Evolutionary conservation across 495 filamentous ascomycete genomes (phyloP).

Genomic region (Wilcoxina mikolae): DNA sequence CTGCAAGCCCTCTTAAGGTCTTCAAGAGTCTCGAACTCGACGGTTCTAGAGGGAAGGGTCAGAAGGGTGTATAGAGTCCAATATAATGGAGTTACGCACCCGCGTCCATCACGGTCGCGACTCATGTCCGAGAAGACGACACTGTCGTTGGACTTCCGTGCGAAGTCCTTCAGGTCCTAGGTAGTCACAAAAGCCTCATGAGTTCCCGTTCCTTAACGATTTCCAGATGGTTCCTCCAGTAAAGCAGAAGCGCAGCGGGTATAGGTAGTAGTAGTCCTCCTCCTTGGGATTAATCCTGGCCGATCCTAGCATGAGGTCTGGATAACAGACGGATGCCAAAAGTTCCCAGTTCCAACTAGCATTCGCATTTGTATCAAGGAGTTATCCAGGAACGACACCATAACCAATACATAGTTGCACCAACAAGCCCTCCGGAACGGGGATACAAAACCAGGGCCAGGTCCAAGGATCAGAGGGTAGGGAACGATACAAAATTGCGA

Average conservation of each 20-base stretch:
- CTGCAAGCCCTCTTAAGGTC: slow-evolving; percentile 83
- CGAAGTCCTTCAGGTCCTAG: slow-evolving; percentile 99
- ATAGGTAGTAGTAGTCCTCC: neutral
- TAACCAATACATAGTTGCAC: slow-evolving; percentile 5
- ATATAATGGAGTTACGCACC: slow-evolving; percentile 44
- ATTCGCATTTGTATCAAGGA: slow-evolving; percentile 21
- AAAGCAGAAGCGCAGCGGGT: slow-evolving; percentile 26
- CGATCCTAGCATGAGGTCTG: slow-evolving; percentile 22
- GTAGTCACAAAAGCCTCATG: slow-evolving; percentile 39
- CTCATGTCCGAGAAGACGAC: slow-evolving; percentile 96
- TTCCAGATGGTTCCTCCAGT: slow-evolving; percentile 25
- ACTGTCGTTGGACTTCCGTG: slow-evolving; percentile 87
- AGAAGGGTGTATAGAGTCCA: neutral
- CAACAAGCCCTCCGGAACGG: slow-evolving; percentile 4
- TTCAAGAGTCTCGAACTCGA: slow-evolving; percentile 86
- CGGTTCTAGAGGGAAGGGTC: slow-evolving; percentile 51
- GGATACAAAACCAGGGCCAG: slow-evolving; percentile 16
- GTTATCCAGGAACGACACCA: slow-evolving; percentile 18
- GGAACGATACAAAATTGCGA: slow-evolving; percentile 11
- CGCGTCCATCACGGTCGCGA: slow-evolving; percentile 82
- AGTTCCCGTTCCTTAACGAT: slow-evolving; percentile 37
- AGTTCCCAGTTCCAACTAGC: slow-evolving; percentile 19
- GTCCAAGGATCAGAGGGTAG: slow-evolving; percentile 19
- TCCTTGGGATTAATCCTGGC: slow-evolving; percentile 27
- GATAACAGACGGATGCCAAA: slow-evolving; percentile 15